These are phyloP conservation scores for Asterophora parasitica DNA, from an alignment of 768 basidiomycete species.

Conservation along the genomic window DNA sequence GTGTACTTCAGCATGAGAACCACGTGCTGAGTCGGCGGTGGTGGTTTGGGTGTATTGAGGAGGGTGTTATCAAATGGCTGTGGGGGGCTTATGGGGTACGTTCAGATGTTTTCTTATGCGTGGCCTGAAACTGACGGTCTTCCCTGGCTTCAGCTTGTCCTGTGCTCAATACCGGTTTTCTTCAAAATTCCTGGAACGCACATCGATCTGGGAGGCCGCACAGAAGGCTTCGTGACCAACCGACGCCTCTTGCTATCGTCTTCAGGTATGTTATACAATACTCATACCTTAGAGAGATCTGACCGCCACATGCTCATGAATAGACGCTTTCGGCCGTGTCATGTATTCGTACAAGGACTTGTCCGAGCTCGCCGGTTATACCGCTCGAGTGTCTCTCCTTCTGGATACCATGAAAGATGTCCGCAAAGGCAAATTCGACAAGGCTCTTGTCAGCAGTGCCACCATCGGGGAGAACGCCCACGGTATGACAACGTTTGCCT, in stretches of 20 bases:
- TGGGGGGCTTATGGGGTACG: conserved; percentile 91
- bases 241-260: conserved; percentile 83
- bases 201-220: conserved; percentile 78
- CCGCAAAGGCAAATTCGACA: conserved; percentile 79
- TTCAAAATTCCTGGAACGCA: conserved; percentile 73
- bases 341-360: conserved; percentile 99
- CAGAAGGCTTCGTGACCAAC: conserved; percentile 98
- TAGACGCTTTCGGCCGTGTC: conserved; percentile 90
- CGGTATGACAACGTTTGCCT: conserved; percentile 43
- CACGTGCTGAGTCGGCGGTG: conserved; percentile 73
- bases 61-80: conserved; percentile 93
- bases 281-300: neutral
- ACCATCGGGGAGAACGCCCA: conserved; percentile 67
- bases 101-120: neutral
- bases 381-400: conserved; percentile 81
- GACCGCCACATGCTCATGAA: too few relatives aligned
- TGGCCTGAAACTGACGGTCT: conserved; percentile 8
- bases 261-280: conserved; percentile 44
- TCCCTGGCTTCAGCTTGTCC: conserved; percentile 48
- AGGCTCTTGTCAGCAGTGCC: conserved; percentile 77
- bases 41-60: conserved; percentile 91
- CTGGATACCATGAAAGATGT: conserved; percentile 91
- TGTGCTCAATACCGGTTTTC: conserved; percentile 94
- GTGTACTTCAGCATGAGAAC: conserved; percentile 81
- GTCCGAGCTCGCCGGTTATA: conserved; percentile 93